These are phyloP conservation scores for Aspergillus japonicus DNA, from an alignment of 2,329 filamentous ascomycete species.

Conservation along the genomic window DNA sequence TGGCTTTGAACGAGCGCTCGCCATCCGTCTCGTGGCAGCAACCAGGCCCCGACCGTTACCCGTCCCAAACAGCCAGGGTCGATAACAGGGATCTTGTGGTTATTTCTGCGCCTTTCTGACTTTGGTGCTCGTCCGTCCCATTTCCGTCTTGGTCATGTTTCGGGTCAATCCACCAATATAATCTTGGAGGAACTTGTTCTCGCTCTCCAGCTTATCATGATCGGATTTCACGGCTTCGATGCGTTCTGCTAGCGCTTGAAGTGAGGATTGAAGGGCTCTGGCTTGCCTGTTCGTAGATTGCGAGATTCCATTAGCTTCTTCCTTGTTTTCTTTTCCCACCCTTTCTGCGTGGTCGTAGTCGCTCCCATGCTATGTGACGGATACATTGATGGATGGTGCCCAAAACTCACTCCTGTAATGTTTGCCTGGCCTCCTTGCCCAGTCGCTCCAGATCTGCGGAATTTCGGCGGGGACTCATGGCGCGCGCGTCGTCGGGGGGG, in stretches of 20 bases:
- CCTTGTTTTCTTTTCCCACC: neutral
- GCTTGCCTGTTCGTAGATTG: conserved; percentile 65
- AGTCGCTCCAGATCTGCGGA: conserved; percentile 88
- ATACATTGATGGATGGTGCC: neutral
- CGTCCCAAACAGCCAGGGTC: conserved; percentile 10
- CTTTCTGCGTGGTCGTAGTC: no score
- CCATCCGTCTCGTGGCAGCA: conserved; percentile 16
- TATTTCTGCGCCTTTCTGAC: conserved; percentile 48
- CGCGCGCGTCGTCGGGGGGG: conserved; percentile 82
- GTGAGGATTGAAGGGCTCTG: conserved; percentile 80
- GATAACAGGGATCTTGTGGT: conserved; percentile 5
- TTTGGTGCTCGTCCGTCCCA: conserved; percentile 53
- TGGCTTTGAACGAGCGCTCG: conserved; percentile 15
- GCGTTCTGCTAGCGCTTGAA: conserved; percentile 84
- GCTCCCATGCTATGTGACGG: neutral
- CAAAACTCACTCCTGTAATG: conserved; percentile 58
- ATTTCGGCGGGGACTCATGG: conserved; percentile 90
- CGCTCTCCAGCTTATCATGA: conserved; percentile 92
- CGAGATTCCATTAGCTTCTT: neutral
- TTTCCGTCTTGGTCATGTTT: conserved; percentile 58
- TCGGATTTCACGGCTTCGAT: conserved; percentile 93
- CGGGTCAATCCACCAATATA: conserved; percentile 97
- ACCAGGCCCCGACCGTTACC: conserved; percentile 13
- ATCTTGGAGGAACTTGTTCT: conserved; percentile 96
- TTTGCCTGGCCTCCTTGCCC: conserved; percentile 73